Conservation (phyloP, 2,329 filamentous ascomycete genomes). For the Talaromyces sp. region DNA sequence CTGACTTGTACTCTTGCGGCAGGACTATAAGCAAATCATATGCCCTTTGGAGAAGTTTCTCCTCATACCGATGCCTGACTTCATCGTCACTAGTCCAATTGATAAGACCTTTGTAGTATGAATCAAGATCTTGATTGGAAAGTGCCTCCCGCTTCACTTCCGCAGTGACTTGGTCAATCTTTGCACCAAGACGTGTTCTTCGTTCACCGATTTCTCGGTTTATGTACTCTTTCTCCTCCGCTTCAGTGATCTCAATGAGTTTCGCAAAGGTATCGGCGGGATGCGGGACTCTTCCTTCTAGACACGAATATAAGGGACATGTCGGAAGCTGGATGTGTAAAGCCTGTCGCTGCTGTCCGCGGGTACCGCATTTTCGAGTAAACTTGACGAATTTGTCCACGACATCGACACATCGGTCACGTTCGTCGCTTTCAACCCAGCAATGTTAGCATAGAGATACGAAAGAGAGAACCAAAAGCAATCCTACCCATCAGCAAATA, state of each 20-base stretch:
- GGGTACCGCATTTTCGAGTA: slow-evolving; percentile 65
- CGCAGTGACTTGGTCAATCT: slow-evolving; percentile 71
- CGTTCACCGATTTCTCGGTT: slow-evolving; percentile 86
- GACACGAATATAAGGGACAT: slow-evolving; percentile 70
- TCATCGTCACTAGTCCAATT: slow-evolving; percentile 89
- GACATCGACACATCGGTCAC: slow-evolving; percentile 53
- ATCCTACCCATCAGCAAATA: slow-evolving; percentile 60
- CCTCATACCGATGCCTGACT: slow-evolving; percentile 74
- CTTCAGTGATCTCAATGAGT: slow-evolving; percentile 76
- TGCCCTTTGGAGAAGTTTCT: slow-evolving; percentile 77
- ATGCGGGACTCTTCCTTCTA: slow-evolving; percentile 77
- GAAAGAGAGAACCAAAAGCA: not conserved
- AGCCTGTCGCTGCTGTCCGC: slow-evolving; percentile 67
- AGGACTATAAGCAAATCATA: slow-evolving; percentile 71
- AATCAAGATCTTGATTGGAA: slow-evolving; percentile 67
- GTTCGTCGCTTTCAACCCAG: slow-evolving; percentile 45
- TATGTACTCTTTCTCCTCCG: slow-evolving; percentile 81
- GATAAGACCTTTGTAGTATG: slow-evolving; percentile 75
- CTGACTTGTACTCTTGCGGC: slow-evolving; percentile 59
- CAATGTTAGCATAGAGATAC: not conserved
- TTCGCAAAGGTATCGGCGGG: slow-evolving; percentile 75
- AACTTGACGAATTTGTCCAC: slow-evolving; percentile 76
- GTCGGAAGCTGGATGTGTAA: slow-evolving; percentile 71
- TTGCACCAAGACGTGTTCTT: slow-evolving; percentile 78
- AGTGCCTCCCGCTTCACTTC: slow-evolving; percentile 87